Evolutionary conservation across 257 asterid species (phyloP), one percentile per base, ranked within the genome.

Genomic region (Gentiana macrophylla): DNA sequence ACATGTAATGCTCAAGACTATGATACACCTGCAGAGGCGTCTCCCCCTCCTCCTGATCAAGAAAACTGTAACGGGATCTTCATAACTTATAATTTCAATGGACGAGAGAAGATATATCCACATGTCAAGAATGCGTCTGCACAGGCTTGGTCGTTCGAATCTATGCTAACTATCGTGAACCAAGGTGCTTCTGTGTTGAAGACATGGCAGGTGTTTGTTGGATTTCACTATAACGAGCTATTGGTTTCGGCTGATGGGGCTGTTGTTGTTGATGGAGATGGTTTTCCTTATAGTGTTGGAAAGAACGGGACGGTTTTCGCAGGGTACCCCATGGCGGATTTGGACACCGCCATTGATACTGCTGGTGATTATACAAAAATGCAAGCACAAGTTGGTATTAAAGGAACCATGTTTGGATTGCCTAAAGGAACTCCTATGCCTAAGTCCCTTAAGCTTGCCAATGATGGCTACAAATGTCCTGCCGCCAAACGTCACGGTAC

Each of bases 301-400:
- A 86, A 79, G 15, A 85, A 87, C 11, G 97, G 95, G 49, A 85
- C 97, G 0, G 11, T 63, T 13, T 57, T 91, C 1, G 83, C 86
- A 0, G 98, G 98, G 4, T 79, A 67, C 45, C 98, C 97, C 1
- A 73, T 69, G 72, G 10, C 88, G 0, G 98, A 91, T 70, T 65
- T 91, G 53, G 76, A 83, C 52, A 92, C 98, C 0, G 97, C 98
- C 7, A 88, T 92, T 12, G 98, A 92, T 1, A 92, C 98, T 0
- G 98, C 98, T 0, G 80, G 77, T 0, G 97, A 92, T 63, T 65
- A 49, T 6, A 44, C 73, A 33, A 93, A 85, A 79, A 83, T 85
- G 85, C 81, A 74, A 63, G 88, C 56, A 2, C 67, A 78, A 72
- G 59, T 87, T 7, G 68, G 62, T 12, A 56, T 92, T 1, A 85